Evolutionary conservation across 2,329 filamentous ascomycete species (phyloP).

Genomic region (Neopestalotiopsis sp.): DNA sequence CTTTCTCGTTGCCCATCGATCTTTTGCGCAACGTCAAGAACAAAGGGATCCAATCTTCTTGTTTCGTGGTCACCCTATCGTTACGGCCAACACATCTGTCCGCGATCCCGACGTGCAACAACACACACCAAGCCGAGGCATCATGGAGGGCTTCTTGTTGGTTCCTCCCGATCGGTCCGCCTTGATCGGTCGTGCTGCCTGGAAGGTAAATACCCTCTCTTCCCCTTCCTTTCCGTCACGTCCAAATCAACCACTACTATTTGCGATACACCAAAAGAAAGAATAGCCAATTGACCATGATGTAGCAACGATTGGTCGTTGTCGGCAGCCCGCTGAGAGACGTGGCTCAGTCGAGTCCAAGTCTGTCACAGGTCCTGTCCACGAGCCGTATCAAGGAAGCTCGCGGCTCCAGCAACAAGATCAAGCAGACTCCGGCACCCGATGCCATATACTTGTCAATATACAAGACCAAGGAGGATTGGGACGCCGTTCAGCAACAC

Average conservation of each 20-base stretch:
- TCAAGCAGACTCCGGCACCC: slow-evolving; percentile 37
- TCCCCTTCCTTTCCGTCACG: not conserved
- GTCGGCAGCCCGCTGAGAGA: slow-evolving; percentile 51
- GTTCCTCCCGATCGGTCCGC: slow-evolving; percentile 58
- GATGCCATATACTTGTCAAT: slow-evolving; percentile 58
- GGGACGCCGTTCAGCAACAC: slow-evolving; percentile 60
- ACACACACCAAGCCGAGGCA: not conserved
- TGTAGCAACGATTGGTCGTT: slow-evolving; percentile 64
- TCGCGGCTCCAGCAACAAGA: slow-evolving; percentile 42
- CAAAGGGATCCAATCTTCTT: not conserved
- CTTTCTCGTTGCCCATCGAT: not conserved
- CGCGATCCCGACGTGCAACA: not conserved
- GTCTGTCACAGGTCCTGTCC: slow-evolving; percentile 46
- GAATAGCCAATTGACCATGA: slow-evolving; percentile 24
- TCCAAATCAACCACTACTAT: slow-evolving; percentile 6
- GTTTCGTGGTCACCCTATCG: not conserved
- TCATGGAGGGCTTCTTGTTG: slow-evolving; percentile 57
- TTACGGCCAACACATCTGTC: not conserved
- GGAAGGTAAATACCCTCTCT: slow-evolving; percentile 51
- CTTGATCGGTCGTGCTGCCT: slow-evolving; percentile 56
- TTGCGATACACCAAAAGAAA: slow-evolving; percentile 9
- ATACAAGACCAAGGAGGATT: slow-evolving; percentile 64
- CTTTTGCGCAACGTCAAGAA: not conserved
- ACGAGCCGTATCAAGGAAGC: slow-evolving; percentile 44
- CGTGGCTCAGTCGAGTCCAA: slow-evolving; percentile 39